Percentiles rank a stretch among this genome's conserved stretches.
These are phyloP conservation scores for Dunaliella sp. DNA, from an alignment of 139 green algal genomes.

Conservation along the genomic window DNA sequence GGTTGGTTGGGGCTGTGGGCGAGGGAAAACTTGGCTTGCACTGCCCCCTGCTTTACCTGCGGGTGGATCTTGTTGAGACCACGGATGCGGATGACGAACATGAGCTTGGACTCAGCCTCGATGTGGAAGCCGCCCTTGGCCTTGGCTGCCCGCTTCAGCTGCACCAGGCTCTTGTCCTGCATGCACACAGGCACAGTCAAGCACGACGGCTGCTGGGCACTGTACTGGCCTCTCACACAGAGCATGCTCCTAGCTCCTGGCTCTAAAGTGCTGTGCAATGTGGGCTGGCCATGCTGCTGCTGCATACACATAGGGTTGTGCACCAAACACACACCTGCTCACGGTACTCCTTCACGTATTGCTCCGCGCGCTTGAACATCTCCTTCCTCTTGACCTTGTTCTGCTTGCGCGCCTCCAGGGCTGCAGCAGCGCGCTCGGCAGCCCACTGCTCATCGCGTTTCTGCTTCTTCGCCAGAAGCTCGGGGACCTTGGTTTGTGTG, in stretches of 20 bases:
- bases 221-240: too few species aligned
- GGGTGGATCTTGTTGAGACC: constrained; percentile 96
- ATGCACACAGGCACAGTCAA: constrained; percentile 7
- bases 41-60: constrained; percentile 52
- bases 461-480: constrained; percentile 90
- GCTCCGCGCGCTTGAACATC: constrained; percentile 96
- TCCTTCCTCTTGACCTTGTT: constrained; percentile 60
- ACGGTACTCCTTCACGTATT: constrained; percentile 98
- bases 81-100: constrained; percentile 96
- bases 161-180: constrained; percentile 92
- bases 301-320: too few species aligned
- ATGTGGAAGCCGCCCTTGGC: constrained; percentile 91
- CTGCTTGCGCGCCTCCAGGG: constrained; percentile 68
- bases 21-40: too few species aligned
- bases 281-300: constrained; percentile 1
- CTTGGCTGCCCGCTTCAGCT: constrained; percentile 90
- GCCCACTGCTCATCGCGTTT: constrained; percentile 85
- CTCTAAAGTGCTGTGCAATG: constrained; percentile 4
- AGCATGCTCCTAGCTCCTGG: too few species aligned
- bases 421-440: constrained; percentile 65
- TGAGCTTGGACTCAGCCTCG: constrained; percentile 89
- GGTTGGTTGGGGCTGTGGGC: background rate
- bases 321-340: constrained; percentile 64
- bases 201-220: background rate
- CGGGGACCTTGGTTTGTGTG: constrained; percentile 63